Percentiles rank a stretch among this genome's conserved stretches.
These are phyloP conservation scores for Globisporangium parvum DNA, from an alignment of 352 stramenopile genomes.

Conservation along the genomic window DNA sequence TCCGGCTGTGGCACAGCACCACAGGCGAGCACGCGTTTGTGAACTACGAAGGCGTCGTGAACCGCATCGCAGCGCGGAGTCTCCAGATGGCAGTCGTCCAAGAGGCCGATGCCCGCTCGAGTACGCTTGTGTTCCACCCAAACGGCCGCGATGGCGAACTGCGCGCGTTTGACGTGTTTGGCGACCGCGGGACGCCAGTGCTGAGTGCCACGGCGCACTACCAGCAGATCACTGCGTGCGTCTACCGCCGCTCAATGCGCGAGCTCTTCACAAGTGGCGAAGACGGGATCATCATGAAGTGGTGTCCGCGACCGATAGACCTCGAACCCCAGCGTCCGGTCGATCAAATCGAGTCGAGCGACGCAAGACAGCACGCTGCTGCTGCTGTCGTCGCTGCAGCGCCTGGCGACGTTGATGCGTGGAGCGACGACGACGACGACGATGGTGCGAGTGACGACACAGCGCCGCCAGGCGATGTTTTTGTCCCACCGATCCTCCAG, in stretches of 20 bases:
- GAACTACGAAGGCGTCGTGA: conserved; percentile 45
- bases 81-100: conserved; percentile 58
- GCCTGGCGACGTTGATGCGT: conserved; percentile 30
- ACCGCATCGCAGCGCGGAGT: conserved; percentile 25
- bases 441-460: conserved; percentile 7
- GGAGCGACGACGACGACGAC: conserved; percentile 49
- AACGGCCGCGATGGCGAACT: conserved; percentile 49
- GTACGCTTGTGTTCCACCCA: conserved; percentile 55
- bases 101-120: conserved; percentile 39
- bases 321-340: conserved; percentile 10
- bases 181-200: conserved; percentile 28
- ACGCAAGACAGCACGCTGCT: conserved; percentile 2
- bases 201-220: conserved; percentile 47
- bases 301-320: conserved; percentile 30
- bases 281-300: conserved; percentile 72
- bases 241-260: conserved; percentile 43
- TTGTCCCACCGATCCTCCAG: conserved; percentile 63
- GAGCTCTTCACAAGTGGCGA: conserved; percentile 57
- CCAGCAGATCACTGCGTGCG: conserved; percentile 45
- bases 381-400: not conserved
- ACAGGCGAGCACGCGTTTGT: conserved; percentile 65
- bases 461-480: conserved; percentile 16
- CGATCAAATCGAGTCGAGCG: conserved; percentile 6
- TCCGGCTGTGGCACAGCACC: conserved; percentile 56
- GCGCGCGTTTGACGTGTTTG: conserved; percentile 43